Base-by-base conservation (phyloP, 495 filamentous ascomycete genomes). In the Penicillium arizonense region DNA sequence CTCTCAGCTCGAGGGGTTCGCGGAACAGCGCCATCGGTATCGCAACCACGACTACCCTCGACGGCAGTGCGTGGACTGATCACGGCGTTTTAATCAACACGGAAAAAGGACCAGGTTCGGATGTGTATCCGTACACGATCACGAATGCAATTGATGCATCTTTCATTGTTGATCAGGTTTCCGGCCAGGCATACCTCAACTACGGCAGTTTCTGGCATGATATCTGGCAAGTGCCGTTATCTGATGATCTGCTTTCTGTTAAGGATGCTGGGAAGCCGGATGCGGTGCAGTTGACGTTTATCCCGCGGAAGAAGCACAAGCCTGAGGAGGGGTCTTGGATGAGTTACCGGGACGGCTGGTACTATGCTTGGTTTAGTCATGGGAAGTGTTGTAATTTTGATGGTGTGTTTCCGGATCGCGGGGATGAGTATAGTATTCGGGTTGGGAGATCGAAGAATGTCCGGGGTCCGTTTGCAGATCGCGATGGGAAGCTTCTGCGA, bases 61-160 rank as follows among this genome's bases (percentile, higher is more conserved):
- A 87, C 12, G 61, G 67, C 0, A 79, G 78, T 3, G 68, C 75
- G 1, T 92, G 87, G 81, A 79, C 69, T 0, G 76, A 79, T 44
- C 73, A 75, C 42, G 76, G 75, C 1, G 64, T 77, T 0, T 69
- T 82, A 1, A 66, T 77, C 41, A 70, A 67, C 14, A 76, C 73
- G 0, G 67, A 62, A 8, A 23, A 46, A 0, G 74, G 74, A 0
- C 35, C 44, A 0, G 45, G 56, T 12, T 71, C 74, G 0, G 75
- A 80, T 0, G 62, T 87, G 28, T 59, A 59, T 5, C 86, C 84
- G 3, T 73, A 72, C 21, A 62, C 75, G 0, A 69, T 74, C 2
- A 87, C 85, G 61, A 90, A 91, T 61, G 85, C 87, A 24, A 91
- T 93, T 52, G 89, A 93, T 58, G 64, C 77, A 2, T 84, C 86